A percentile compares a stretch with the other conserved stretches of the same genome.
These are phyloP conservation scores for Penstemon barbatus DNA, from an alignment of 257 asterid genomes.

Conservation along the genomic window DNA sequence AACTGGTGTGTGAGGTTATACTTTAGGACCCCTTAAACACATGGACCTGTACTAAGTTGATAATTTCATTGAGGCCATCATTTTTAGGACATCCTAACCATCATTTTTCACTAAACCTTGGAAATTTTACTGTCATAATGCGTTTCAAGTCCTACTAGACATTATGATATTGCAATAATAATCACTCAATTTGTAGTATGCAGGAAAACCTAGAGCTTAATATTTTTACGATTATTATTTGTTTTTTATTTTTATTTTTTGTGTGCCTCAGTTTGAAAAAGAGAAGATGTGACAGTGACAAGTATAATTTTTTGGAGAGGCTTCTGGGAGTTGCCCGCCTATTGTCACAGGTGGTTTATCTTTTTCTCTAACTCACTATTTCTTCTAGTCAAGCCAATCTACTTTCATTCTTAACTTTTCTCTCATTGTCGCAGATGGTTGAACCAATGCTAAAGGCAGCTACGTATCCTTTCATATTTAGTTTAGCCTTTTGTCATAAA, in stretches of 20 bases:
- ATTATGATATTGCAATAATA: no score
- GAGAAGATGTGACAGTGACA: constrained; percentile 51
- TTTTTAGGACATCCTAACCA: no score
- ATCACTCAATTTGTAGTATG: no score
- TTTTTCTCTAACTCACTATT: neutral
- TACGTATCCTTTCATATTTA: constrained; percentile 60
- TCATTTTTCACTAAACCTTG: no score
- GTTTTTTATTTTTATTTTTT: neutral
- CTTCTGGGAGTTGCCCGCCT: constrained; percentile 79
- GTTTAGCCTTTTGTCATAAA: neutral
- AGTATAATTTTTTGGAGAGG: constrained; percentile 74
- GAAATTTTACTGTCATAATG: no score
- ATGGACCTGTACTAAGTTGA: no score
- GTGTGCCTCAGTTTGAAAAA: constrained; percentile 69
- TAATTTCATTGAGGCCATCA: no score
- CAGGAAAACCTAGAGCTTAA: no score
- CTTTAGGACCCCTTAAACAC: no score
- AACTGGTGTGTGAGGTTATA: neutral
- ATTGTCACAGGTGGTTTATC: constrained; percentile 52
- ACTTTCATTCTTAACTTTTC: constrained; percentile 10
- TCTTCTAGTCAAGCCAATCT: neutral
- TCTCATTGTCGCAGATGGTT: constrained; percentile 63
- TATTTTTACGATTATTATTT: neutral
- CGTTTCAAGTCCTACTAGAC: no score
- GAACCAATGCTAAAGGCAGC: constrained; percentile 90